A percentile compares a stretch with the other conserved stretches of the same genome.
These are phyloP conservation scores for Alternaria triticimaculans DNA, from an alignment of 2,329 filamentous ascomycete genomes.

Conservation along the genomic window DNA sequence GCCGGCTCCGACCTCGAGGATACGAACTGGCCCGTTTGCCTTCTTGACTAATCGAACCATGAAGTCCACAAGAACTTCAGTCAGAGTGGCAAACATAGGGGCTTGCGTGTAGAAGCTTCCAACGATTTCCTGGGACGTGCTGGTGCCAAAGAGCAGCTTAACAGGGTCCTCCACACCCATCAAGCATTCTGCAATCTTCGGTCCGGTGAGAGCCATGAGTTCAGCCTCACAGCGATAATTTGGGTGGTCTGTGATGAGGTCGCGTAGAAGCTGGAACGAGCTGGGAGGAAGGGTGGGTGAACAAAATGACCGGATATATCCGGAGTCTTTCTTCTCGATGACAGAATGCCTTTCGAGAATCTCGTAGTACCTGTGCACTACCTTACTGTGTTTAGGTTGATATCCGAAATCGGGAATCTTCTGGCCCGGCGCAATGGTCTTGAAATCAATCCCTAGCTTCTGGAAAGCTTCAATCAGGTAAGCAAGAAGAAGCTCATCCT, in stretches of 20 bases:
- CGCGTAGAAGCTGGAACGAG: not conserved
- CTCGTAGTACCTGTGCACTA: constrained; percentile 10
- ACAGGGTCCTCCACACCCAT: constrained; percentile 17
- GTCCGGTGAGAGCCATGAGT: constrained; percentile 16
- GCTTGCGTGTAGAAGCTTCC: constrained; percentile 23
- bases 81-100: constrained; percentile 25
- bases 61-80: constrained; percentile 18
- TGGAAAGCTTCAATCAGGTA: constrained; percentile 23
- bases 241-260: constrained; percentile 11
- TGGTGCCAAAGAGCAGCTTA: constrained; percentile 21
- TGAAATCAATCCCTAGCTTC: constrained; percentile 13
- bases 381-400: constrained; percentile 11
- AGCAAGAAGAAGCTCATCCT: constrained; percentile 19
- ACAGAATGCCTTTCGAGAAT: constrained; percentile 16
- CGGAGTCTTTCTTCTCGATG: constrained; percentile 2
- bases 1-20: constrained; percentile 51
- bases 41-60: constrained; percentile 8
- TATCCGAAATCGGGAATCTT: constrained; percentile 6
- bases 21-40: constrained; percentile 20
- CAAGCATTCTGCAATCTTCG: constrained; percentile 20
- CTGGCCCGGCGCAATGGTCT: not conserved
- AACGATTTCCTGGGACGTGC: constrained; percentile 13
- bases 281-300: not conserved
- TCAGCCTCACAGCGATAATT: constrained; percentile 16
- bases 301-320: not conserved